Evolutionary conservation across 306 rosid genomes (phyloP).

Genomic region (Cajanus cajan): DNA sequence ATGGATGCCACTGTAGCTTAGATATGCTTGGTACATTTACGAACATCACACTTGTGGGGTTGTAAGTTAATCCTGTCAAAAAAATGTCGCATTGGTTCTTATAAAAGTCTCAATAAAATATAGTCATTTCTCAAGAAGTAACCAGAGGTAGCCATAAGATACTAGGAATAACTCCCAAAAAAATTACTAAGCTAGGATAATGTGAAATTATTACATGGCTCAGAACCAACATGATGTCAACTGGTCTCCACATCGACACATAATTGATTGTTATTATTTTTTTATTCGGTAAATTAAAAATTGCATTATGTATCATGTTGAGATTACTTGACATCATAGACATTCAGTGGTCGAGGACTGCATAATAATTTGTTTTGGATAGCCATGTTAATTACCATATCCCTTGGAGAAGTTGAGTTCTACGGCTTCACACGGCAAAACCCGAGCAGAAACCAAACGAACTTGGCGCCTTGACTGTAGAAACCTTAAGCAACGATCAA

Average conservation of each 20-base stretch:
- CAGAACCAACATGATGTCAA: too few relatives aligned
- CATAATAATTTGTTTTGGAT: not conserved
- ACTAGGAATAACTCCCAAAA: not conserved
- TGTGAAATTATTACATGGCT: too few relatives aligned
- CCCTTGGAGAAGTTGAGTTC: conserved; percentile 72
- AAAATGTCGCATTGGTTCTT: not conserved
- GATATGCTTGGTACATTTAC: conserved; percentile 71
- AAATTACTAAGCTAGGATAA: not conserved
- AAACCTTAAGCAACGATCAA: conserved; percentile 71
- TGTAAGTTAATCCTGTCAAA: conserved; percentile 56
- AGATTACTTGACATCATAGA: too few relatives aligned
- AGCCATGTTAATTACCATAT: conserved; percentile 34
- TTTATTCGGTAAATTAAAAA: too few relatives aligned
- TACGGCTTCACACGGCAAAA: conserved; percentile 56
- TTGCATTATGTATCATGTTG: too few relatives aligned
- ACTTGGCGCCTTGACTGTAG: conserved; percentile 52
- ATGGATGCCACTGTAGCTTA: conserved; percentile 91
- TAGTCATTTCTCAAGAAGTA: conserved; percentile 7
- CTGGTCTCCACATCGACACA: too few relatives aligned
- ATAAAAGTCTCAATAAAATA: too few relatives aligned
- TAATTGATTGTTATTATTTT: too few relatives aligned
- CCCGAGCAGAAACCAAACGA: conserved; percentile 51
- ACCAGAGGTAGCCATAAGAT: not conserved
- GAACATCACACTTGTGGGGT: conserved; percentile 67
- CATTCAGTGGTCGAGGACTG: too few relatives aligned